Conservation (phyloP, 1,284 basidiomycete genomes). For the Polyporus tsugae region DNA sequence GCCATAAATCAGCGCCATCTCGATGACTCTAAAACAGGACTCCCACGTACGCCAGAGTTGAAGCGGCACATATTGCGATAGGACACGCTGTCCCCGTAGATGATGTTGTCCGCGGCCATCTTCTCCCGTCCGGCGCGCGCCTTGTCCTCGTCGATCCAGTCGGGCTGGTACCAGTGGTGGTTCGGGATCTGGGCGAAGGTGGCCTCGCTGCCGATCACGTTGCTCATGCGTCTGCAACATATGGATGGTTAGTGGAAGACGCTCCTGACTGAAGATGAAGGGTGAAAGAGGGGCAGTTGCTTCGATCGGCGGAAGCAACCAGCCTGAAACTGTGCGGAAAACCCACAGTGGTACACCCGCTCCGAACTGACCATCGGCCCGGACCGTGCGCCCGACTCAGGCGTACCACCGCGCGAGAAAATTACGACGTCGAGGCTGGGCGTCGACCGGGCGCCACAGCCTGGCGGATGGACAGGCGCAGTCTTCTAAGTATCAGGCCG, state of each 20-base stretch:
- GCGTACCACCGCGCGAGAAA: neutral
- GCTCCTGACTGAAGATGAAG: too few relatives aligned
- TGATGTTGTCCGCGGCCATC: conserved; percentile 82
- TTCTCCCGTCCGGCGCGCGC: conserved; percentile 73
- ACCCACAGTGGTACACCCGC: neutral
- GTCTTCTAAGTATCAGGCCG: neutral
- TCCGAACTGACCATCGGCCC: neutral
- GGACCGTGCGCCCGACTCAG: too few relatives aligned
- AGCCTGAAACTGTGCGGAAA: neutral
- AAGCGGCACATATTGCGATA: conserved; percentile 68
- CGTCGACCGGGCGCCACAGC: neutral
- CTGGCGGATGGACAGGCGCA: neutral
- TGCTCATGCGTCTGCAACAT: conserved; percentile 49
- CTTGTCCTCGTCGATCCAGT: conserved; percentile 82
- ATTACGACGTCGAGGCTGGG: neutral
- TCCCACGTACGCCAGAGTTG: conserved; percentile 61
- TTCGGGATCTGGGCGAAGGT: conserved; percentile 58
- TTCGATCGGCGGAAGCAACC: neutral
- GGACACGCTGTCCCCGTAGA: conserved; percentile 77
- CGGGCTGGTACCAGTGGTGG: conserved; percentile 89
- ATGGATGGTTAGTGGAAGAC: neutral
- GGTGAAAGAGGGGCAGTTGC: neutral
- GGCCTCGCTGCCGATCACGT: conserved; percentile 47
- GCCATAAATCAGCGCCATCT: neutral
- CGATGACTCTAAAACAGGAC: too few relatives aligned